A percentile compares a stretch with the other conserved stretches of the same genome.
Evolutionary conservation across 805 yeast species (phyloP).

Genomic region (Lipomyces lipofer): DNA sequence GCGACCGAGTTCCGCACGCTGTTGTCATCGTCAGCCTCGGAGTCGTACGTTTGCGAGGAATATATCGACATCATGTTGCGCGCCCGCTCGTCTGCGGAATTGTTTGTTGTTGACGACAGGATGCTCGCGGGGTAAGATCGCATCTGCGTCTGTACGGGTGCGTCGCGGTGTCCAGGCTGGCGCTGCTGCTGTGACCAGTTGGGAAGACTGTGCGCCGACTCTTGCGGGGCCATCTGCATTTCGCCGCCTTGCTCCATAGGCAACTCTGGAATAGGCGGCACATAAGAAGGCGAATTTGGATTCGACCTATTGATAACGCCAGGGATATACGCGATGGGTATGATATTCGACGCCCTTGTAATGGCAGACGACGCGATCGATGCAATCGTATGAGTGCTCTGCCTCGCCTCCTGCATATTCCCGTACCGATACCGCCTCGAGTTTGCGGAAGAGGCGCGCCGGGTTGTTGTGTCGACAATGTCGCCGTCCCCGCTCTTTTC

Average conservation of each 20-base stretch:
- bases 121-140: neutral
- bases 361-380: constrained; percentile 61
- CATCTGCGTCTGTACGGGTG: neutral
- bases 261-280: constrained; percentile 35
- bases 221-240: neutral
- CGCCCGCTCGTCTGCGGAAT: neutral
- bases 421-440: constrained; percentile 33
- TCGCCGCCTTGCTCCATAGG: constrained; percentile 19
- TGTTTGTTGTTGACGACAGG: neutral
- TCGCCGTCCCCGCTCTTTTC: constrained; percentile 1
- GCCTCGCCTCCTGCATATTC: constrained; percentile 16
- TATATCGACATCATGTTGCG: constrained; percentile 26
- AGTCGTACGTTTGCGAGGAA: constrained; percentile 26
- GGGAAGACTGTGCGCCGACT: neutral
- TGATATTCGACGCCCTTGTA: constrained; percentile 80
- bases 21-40: constrained; percentile 37
- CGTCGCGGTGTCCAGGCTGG: neutral
- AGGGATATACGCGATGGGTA: constrained; percentile 91
- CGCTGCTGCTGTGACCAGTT: neutral
- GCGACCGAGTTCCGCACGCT: constrained; percentile 41
- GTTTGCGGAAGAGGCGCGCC: constrained; percentile 16
- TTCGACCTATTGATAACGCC: constrained; percentile 58
- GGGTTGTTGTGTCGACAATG: neutral
- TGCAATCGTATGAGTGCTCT: constrained; percentile 37
- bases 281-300: constrained; percentile 20